These are phyloP conservation scores for Globisporangium echinulatum DNA, from an alignment of 352 stramenopile genomes.

Conservation along the genomic window DNA sequence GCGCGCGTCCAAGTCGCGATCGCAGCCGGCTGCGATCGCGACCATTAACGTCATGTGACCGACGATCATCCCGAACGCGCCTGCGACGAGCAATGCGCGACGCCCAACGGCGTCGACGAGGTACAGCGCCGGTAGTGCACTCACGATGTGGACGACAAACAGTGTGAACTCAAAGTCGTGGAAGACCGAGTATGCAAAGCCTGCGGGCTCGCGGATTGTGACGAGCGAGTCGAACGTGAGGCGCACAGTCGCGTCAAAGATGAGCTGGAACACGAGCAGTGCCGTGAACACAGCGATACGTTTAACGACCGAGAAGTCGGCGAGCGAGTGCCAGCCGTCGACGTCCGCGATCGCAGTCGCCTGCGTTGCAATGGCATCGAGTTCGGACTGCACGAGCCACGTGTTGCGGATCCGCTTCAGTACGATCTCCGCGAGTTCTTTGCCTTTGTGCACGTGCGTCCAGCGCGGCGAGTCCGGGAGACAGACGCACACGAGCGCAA, in stretches of 20 bases:
- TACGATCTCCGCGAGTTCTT: constrained; percentile 25
- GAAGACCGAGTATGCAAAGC: constrained; percentile 21
- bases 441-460: constrained; percentile 37
- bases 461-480: constrained; percentile 48
- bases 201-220: constrained; percentile 29
- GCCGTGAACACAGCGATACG: constrained; percentile 24
- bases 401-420: constrained; percentile 23
- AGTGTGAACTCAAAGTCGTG: constrained; percentile 22
- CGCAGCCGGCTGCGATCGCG: constrained; percentile 28
- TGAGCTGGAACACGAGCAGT: constrained; percentile 34
- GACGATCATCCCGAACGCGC: constrained; percentile 32
- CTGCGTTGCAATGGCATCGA: constrained; percentile 27
- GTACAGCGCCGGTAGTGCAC: constrained; percentile 31
- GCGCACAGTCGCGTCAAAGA: constrained; percentile 5
- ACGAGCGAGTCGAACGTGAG: constrained; percentile 8
- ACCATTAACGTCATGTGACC: constrained; percentile 30
- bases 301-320: constrained; percentile 14
- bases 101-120: constrained; percentile 32
- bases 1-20: constrained; percentile 21
- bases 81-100: constrained; percentile 30
- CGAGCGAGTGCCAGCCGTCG: constrained; percentile 10
- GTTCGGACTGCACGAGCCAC: constrained; percentile 17
- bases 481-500: constrained; percentile 33
- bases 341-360: constrained; percentile 4
- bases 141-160: constrained; percentile 26